Evolutionary conservation across 148 eudicot genomes (phyloP), one percentile per base, ranked within the genome.

Genomic region (Talinum fruticosum): DNA sequence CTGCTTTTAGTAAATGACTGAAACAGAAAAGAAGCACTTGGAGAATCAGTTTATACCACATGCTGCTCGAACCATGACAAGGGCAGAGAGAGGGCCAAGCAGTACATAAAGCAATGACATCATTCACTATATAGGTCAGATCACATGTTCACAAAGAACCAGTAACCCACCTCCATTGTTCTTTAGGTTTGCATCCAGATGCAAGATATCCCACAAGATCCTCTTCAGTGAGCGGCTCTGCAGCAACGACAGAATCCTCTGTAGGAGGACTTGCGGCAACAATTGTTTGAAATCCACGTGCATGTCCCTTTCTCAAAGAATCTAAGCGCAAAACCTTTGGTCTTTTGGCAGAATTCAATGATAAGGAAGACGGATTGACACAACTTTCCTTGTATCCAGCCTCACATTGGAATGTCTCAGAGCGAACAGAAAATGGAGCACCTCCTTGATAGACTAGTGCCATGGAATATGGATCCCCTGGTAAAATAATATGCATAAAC

Each of bases 111-210:
- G 30, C 19, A 69, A 69, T 34, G 26, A 23, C 29, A 59, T 15
- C 28, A 59, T 35, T 29, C 21, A 71, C 12, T 12, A 24, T 6
- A 61, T 36, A 32, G 37, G 30, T 57, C 36, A 15, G 57, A 47
- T 18, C 35, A 3, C 62, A 35, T 34, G 16, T 66, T 14, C 49
- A 5, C 24, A 79, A 32, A 71, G 28, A 24, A 26, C 8, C 16
- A 77, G 26, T n/a, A 68, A 51, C 78, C 30, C 13, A 96, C 99
- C 99, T 91, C 98, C 99, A 96, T 32, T 93, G 87, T 74, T 91
- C 90, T 87, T 96, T 93, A 71, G 99, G 89, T 86, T 96, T 91
- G 92, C 99, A 93, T 32, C 99, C 99, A 82, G 99, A 96, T 49
- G 92, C 91, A 80, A 93, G 93, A 76, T 96, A 96, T 23, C 57